These are phyloP conservation scores for Pholiota adiposa DNA, from an alignment of 1,284 basidiomycete genomes.

Conservation along the genomic window DNA sequence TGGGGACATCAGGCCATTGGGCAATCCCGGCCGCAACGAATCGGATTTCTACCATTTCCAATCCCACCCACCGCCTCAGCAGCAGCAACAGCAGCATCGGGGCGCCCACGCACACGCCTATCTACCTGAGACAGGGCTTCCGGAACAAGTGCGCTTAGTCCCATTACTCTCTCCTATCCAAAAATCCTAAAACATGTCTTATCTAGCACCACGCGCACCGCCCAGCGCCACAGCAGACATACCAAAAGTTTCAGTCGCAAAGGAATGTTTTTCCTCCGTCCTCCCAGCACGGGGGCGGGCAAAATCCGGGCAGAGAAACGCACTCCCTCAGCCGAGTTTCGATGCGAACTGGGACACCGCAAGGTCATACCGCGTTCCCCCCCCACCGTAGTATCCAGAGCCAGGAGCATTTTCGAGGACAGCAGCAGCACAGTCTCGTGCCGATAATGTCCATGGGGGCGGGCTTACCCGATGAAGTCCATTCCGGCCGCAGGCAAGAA, in stretches of 20 bases:
- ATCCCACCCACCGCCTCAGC: neutral
- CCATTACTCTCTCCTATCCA: neutral
- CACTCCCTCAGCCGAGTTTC: neutral
- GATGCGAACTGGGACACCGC: neutral
- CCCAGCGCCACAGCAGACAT: neutral
- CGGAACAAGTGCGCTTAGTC: slow-evolving; percentile 3
- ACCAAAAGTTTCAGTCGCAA: neutral
- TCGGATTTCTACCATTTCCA: slow-evolving; percentile 1
- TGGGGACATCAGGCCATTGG: neutral
- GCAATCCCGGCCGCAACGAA: neutral
- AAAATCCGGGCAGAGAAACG: neutral
- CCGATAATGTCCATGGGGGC: slow-evolving; percentile 1
- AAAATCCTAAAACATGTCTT: neutral
- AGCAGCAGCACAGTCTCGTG: slow-evolving; percentile 6
- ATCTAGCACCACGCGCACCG: neutral
- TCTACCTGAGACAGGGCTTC: neutral
- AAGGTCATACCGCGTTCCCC: neutral
- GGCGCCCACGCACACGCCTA: neutral
- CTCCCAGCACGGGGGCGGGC: neutral
- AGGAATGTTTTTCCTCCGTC: neutral
- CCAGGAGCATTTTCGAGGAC: neutral
- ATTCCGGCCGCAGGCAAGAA: neutral
- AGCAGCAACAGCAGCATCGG: neutral
- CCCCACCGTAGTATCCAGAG: neutral
- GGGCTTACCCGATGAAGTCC: neutral